Percentiles rank a stretch among this genome's conserved stretches.
phyloP scores from a whole-genome alignment of 345 rosid genomes.

The Gossypium turneri region DNA sequence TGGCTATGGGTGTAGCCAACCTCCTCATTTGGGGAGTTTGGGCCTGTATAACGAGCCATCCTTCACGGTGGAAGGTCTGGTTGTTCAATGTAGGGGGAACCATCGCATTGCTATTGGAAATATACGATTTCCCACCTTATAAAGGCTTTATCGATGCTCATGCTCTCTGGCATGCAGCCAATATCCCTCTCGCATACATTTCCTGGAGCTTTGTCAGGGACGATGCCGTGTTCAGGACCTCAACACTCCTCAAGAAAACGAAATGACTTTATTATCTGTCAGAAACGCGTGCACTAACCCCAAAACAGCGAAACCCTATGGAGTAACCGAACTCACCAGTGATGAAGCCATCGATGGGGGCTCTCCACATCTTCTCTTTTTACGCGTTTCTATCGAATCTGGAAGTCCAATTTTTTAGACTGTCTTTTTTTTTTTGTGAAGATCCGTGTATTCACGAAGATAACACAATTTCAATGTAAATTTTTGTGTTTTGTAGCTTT shows the following conservation, averaged over 20 bases:
- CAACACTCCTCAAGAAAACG: slow-evolving; percentile 52
- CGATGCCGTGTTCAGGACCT: slow-evolving; percentile 67
- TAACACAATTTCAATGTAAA: slow-evolving; percentile 11
- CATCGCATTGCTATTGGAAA: slow-evolving; percentile 50
- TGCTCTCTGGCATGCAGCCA: slow-evolving; percentile 65
- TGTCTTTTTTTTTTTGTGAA: not conserved
- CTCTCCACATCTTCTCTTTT: not conserved
- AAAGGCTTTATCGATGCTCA: slow-evolving; percentile 73
- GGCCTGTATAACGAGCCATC: slow-evolving; percentile 68
- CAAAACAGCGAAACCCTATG: not conserved
- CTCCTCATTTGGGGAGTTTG: slow-evolving; percentile 77
- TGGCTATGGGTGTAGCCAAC: slow-evolving; percentile 55
- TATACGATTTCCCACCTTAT: slow-evolving; percentile 74
- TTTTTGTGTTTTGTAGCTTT: not conserved
- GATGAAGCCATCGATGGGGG: not conserved
- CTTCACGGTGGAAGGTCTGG: slow-evolving; percentile 79
- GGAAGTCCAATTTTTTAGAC: slow-evolving; percentile 11
- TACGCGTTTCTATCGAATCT: not conserved
- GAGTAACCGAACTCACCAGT: slow-evolving; percentile 1
- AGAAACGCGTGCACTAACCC: slow-evolving; percentile 16
- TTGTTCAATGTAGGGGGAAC: slow-evolving; percentile 43
- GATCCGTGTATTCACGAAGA: not conserved
- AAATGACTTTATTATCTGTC: slow-evolving; percentile 30
- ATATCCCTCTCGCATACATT: slow-evolving; percentile 69
- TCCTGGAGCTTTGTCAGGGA: slow-evolving; percentile 92